Evolutionary conservation across 371 early-diverging fungal species (phyloP), one percentile per base, ranked within the genome.

Genomic region (Actinomortierella ambigua): DNA sequence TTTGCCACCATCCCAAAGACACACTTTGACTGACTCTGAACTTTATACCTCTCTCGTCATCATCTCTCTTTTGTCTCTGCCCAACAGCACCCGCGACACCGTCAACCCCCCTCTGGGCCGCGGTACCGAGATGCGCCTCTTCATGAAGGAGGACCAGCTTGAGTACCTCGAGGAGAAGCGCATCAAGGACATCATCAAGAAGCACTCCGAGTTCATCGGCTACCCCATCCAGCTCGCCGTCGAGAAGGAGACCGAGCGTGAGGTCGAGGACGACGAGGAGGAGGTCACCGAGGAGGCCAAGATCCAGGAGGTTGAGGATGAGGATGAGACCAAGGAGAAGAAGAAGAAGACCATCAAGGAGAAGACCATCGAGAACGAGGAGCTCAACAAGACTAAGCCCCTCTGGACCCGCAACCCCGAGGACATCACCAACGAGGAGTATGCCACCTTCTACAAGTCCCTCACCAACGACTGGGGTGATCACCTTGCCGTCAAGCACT

Each of bases 391-490:
- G 84, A 93, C 94, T 69, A 95, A 93, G 86, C 95, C 96, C 39
- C 81, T 97, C 76, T 98, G 98, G 98, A 92, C 93, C 56, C 93
- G 92, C 77, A 91, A 95, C 81, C 94, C 95, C 58, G 90, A 93
- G 66, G 89, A 94, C 68, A 90, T 96, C 78, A 88, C 87, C 79
- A 81, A 86, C 81, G 94, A 95, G 69, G 96, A 96, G 82, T 95
- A 95, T 77, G 88, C 85, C 59, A 77, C 86, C 46, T 97, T 97
- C 90, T 97, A 97, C 90, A 97, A 96, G 86, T 81, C 93, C 55
- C 82, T 96, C 69, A 82, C 91, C 78, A 95, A 95, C 82, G 96
- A 97, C 86, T 95, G 94, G 94, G 97, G 96, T 80, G 97, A 97
- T 63, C 95, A 92, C 77, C 83, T 93, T 44, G 81, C 95, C 59